Evolutionary conservation across 257 asterid species (phyloP), one percentile per base, ranked within the genome.

Genomic region (Capsicum baccatum): DNA sequence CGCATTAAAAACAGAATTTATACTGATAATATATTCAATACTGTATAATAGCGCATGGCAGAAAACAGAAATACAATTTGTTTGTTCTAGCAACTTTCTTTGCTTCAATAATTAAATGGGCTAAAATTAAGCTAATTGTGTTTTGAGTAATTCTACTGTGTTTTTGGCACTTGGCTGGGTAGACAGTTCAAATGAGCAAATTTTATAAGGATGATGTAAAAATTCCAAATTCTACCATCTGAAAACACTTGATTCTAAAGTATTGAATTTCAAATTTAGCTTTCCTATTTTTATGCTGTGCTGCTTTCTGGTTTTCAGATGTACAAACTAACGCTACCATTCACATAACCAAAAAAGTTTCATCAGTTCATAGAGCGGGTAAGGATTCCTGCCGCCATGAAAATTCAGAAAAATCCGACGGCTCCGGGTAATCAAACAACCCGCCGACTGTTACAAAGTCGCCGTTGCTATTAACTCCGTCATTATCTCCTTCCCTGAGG

Each of bases 371-470:
- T 66, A 86, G 14, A 58, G 92, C 92, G 1, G 90, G 86, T 42
- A 84, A 87, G 0, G 91, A 88, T 35, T 88, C 91, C 67, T 88
- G 87, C 76, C 81, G 87, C 88, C 89, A 88, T 12, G 81, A 66
- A 6, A 79, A 54, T 5, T 85, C 91, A 50, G 88, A 73, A 67
- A 83, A 83, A 12, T 85, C 92, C 16, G 85, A 70, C 39, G 68
- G 55, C 11, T 90, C 91, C 12, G 83, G 17, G 19, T 80, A 83
- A 73, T 88, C 91, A 58, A 90, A 88, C 48, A 88, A n/a, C 13
- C 87, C 91, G 21, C 71, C 89, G 1, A 89, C 85, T 2, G 89
- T 66, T 55, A 86, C 89, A 16, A 80, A 84, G 57, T 83, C 89
- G 5, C 56, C 84, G 79, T 56, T 44, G 21, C 79, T 62, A 54